Base-by-base conservation (phyloP, 768 basidiomycete genomes). In the Suillus alpinus region DNA sequence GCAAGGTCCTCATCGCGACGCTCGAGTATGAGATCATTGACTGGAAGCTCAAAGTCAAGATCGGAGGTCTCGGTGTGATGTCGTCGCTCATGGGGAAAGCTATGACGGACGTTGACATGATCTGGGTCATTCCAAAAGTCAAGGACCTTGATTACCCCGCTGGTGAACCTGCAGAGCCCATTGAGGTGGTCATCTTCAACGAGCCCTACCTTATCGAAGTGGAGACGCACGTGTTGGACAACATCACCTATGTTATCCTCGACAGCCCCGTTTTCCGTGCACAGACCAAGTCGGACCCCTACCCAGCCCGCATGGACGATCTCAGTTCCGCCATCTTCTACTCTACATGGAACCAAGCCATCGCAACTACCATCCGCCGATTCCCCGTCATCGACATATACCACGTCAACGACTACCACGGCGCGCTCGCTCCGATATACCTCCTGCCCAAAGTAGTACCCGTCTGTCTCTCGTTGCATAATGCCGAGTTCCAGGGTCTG, bases 1-100 rank as follows among this genome's bases (percentile, higher is more conserved):
- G 95, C 71, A 93, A 90, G 73, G 93, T 95, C 31, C 82, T 97
- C 49, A 97, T 97, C 62, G 79, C 95, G 18, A 96, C 95, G 0
- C 81, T 97, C 56, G 95, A 97, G 75, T 97, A 97, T 75, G 95
- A 97, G 73, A 91, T 97, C 70, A 87, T 97, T 69, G 95, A 96
- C 70, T 97, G 95, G 94, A 95, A 95, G 76, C 76, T 95, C 63
- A 97, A 97, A 76, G 95, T 97, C 80, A 96, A 96, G 81, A 96
- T 96, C 65, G 95, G 95, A 77, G 95, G 95, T 75, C 82, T 97
- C 20, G 95, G 95, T 81, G 95, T 96, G 78, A 97, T 97, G 95
- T 96, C 95, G 3, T 89, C 89, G 74, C 80, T 97, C 39, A 97
- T 97, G 95, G 95, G 95, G 64, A 97, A 96, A 75, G 94, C 95